Conservation (phyloP, 2,329 filamentous ascomycete species). For the Penicillium sp. region DNA sequence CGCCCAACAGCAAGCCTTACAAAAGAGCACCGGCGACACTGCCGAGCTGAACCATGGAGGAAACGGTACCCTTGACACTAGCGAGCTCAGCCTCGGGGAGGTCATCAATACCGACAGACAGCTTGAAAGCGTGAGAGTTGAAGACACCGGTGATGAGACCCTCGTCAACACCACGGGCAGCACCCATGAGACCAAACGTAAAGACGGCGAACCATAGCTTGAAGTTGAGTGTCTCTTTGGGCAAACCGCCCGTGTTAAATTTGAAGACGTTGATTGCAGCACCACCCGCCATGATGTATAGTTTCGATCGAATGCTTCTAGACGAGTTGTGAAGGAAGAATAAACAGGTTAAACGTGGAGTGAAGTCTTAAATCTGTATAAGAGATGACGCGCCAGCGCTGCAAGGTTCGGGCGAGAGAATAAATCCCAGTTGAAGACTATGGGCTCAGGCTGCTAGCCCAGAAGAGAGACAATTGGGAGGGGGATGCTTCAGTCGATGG, state of each 20-base stretch:
- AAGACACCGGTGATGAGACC: conserved; percentile 72
- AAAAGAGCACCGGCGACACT: conserved; percentile 64
- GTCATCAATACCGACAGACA: conserved; percentile 45
- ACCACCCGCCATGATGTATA: conserved; percentile 41
- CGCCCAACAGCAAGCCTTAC: background rate
- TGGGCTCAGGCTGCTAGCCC: too few species aligned
- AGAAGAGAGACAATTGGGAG: background rate
- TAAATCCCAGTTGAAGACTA: too few species aligned
- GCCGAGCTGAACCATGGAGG: conserved; percentile 76
- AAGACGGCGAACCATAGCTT: conserved; percentile 73
- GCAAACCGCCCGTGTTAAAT: conserved; percentile 64
- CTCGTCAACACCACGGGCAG: conserved; percentile 73
- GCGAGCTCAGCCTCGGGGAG: conserved; percentile 38
- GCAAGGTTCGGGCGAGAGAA: too few species aligned
- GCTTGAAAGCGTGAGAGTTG: conserved; percentile 63
- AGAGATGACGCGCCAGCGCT: too few species aligned
- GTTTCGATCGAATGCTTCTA: background rate
- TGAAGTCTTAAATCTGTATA: too few species aligned
- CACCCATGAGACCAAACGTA: conserved; percentile 71
- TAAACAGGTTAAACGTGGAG: too few species aligned
- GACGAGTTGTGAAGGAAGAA: background rate
- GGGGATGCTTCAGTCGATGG: background rate
- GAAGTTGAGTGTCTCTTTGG: conserved; percentile 72
- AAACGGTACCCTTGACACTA: conserved; percentile 72
- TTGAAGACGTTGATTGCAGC: conserved; percentile 37